These are phyloP conservation scores for Heliamphora pulchella DNA, from an alignment of 179 eudicot species.

Conservation along the genomic window DNA sequence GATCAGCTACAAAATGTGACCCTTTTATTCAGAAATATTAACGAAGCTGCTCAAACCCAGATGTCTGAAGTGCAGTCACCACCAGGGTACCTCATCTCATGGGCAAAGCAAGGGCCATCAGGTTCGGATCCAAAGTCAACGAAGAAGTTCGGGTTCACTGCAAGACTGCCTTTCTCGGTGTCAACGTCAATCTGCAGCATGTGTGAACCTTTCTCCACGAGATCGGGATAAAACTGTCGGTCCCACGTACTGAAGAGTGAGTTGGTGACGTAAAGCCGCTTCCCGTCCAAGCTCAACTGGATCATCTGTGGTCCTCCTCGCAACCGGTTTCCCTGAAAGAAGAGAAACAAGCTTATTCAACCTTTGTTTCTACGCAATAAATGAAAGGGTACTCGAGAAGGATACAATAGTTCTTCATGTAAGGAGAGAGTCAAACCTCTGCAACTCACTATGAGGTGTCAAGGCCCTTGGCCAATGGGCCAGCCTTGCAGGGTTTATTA, in stretches of 20 bases:
- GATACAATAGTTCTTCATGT: too few relatives aligned
- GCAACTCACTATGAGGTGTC: too few relatives aligned
- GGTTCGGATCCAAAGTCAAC: constrained; percentile 92
- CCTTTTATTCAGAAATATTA: neutral
- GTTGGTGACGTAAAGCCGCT: constrained; percentile 80
- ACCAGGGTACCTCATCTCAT: constrained; percentile 98
- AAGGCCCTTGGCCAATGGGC: too few relatives aligned
- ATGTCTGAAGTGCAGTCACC: constrained; percentile 99
- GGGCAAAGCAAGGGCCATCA: constrained; percentile 86
- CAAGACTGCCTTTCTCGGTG: constrained; percentile 78
- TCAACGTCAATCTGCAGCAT: constrained; percentile 86
- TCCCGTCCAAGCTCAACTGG: constrained; percentile 90
- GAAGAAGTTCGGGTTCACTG: constrained; percentile 67
- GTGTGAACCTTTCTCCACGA: constrained; percentile 73
- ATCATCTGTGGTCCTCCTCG: constrained; percentile 99
- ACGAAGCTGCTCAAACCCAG: constrained; percentile 44
- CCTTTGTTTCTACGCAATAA: neutral
- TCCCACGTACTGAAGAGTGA: constrained; percentile 95
- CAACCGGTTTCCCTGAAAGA: constrained; percentile 54
- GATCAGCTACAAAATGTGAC: neutral
- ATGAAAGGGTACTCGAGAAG: too few relatives aligned
- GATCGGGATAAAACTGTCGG: constrained; percentile 79
- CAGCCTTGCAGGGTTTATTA: too few relatives aligned
- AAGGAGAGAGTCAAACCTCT: too few relatives aligned
- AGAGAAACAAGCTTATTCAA: neutral